Percentiles rank a stretch among this genome's conserved stretches.
These are phyloP conservation scores for Neonectria ditissima DNA, from an alignment of 2,329 filamentous ascomycete genomes.

Conservation along the genomic window DNA sequence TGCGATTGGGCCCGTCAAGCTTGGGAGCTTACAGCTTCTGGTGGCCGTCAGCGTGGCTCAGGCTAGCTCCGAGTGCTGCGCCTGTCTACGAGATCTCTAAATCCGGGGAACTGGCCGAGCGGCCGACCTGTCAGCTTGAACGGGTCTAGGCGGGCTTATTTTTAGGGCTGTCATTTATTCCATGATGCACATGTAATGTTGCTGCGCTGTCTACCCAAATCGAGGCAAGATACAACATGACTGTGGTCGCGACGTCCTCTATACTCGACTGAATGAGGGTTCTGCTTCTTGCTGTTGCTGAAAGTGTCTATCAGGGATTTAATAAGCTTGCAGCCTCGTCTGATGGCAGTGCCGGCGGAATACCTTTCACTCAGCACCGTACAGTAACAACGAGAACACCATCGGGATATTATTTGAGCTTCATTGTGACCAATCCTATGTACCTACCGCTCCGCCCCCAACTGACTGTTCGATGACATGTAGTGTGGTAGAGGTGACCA, in stretches of 20 bases:
- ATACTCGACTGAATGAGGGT: background rate
- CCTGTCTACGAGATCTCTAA: constrained; percentile 13
- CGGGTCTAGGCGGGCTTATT: constrained; percentile 11
- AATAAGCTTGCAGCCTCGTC: too few relatives aligned
- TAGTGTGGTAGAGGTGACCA: background rate
- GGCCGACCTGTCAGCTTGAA: constrained; percentile 10
- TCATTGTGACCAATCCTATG: background rate
- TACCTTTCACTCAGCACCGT: background rate
- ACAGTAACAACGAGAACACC: background rate
- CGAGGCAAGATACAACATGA: too few relatives aligned
- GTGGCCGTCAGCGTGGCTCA: constrained; percentile 22
- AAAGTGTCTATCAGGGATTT: too few relatives aligned
- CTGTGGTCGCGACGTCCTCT: background rate
- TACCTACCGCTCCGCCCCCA: constrained; percentile 1
- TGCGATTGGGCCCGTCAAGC: constrained; percentile 1
- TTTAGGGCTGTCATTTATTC: too few relatives aligned
- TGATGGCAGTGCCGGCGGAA: too few relatives aligned
- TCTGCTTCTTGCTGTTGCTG: background rate
- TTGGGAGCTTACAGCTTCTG: constrained; percentile 12
- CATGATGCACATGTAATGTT: constrained; percentile 5
- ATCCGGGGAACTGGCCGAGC: constrained; percentile 24
- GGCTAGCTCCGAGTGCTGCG: constrained; percentile 26
- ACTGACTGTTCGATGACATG: background rate
- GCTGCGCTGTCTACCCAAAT: too few relatives aligned
- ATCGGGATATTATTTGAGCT: background rate